Evolutionary conservation across 352 stramenopile species (phyloP).

Genomic region (Plasmopara viticola): DNA sequence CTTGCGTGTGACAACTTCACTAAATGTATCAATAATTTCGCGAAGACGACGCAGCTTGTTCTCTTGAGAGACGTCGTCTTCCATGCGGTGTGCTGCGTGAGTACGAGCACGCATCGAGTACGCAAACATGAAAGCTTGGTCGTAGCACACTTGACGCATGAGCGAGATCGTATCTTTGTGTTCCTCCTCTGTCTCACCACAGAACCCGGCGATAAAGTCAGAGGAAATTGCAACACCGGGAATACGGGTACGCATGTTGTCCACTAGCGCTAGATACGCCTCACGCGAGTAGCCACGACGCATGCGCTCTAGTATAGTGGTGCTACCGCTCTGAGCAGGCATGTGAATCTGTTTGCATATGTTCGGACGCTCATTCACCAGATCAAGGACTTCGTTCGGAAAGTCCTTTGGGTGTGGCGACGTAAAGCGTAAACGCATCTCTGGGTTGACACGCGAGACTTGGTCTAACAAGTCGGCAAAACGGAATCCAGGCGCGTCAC

Average conservation of each 20-base stretch:
- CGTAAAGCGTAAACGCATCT: conserved; percentile 98
- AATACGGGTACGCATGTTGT: conserved; percentile 84
- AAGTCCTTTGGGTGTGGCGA: conserved; percentile 99
- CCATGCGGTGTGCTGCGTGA: conserved; percentile 91
- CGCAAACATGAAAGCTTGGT: conserved; percentile 99
- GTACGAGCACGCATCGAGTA: conserved; percentile 96
- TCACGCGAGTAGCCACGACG: conserved; percentile 95
- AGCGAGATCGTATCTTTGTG: conserved; percentile 91
- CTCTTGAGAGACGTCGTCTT: conserved; percentile 93
- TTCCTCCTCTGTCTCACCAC: conserved; percentile 96
- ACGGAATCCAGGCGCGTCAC: conserved; percentile 86
- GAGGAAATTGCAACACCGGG: conserved; percentile 87
- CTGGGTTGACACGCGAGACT: conserved; percentile 89
- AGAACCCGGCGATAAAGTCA: conserved; percentile 99
- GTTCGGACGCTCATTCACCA: conserved; percentile 89
- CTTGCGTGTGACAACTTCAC: conserved; percentile 85
- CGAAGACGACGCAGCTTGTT: conserved; percentile 93
- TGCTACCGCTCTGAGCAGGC: conserved; percentile 95
- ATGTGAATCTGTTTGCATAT: conserved; percentile 98
- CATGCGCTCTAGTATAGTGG: conserved; percentile 87
- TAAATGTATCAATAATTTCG: conserved; percentile 95
- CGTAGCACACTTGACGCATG: conserved; percentile 86
- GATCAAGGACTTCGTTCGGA: conserved; percentile 88
- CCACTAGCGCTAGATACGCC: conserved; percentile 94
- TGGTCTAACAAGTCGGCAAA: conserved; percentile 97